Evolutionary conservation across 2,329 filamentous ascomycete species (phyloP), one percentile per base, ranked within the genome.

Genomic region (Xylariaceae sp.): DNA sequence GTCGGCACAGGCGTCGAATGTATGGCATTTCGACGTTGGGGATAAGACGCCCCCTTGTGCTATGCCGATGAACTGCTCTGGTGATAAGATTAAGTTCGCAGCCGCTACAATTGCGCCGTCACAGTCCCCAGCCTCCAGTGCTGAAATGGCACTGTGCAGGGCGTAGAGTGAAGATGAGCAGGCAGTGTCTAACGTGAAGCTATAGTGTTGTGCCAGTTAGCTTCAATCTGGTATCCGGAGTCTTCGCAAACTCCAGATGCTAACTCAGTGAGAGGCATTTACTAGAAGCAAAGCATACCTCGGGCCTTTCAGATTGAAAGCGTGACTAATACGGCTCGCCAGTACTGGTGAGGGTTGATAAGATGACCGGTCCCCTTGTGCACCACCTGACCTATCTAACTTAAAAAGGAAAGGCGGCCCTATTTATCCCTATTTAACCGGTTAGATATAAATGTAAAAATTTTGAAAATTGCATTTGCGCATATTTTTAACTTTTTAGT

Each of bases 1-100:
- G 56, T 79, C 66, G 0, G 75, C 78, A 2, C 62, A 61, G 1
- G 53, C 61, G 49, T 75, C 72, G 58, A 71, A 76, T 43, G 70
- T 72, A 5, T 62, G 64, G 45, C 65, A 70, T 2, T 62, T 61
- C 1, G 66, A 66, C 0, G 61, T 66, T 0, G 67, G 60, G 0
- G 69, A 71, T 1, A 75, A 56, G 48, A 71, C 66, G 3, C 62
- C 62, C 2, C 31, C 44, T 39, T 63, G 62, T n/a, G 42, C 42
- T 2, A 53, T 53, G 1, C 18, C 51, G 0, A 62, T 2, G 11
- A 61, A 57, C 27, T 48, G 53, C 17, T 60, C 61, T 1, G 58
- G 56, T 1, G 47, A 35, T 33, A 36, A 45, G 7, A 65, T 63
- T 6, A 63, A 19, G 36, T 66, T 66, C 0, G 50, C 51, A 2